phyloP scores from a whole-genome alignment of 1,284 basidiomycete species.

The Fomitopsis schrenkii region DNA sequence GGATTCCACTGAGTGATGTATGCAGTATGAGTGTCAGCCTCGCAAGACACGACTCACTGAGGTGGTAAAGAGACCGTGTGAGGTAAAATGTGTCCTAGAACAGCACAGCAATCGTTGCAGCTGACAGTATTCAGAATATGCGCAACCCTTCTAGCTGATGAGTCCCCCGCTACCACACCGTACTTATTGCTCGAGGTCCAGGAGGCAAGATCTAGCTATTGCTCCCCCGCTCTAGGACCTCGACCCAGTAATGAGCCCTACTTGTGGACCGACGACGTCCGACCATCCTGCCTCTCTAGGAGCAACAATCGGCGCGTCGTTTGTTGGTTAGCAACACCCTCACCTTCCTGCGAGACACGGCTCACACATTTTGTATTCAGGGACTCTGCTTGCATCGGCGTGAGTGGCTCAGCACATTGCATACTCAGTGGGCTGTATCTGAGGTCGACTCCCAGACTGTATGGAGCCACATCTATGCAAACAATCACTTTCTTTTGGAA shows the following conservation, averaged over 20 bases:
- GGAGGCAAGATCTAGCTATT: neutral
- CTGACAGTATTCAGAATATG: neutral
- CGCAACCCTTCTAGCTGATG: neutral
- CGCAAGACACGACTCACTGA: no score
- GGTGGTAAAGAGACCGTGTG: no score
- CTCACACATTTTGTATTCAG: neutral
- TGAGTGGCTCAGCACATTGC: neutral
- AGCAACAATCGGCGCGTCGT: neutral
- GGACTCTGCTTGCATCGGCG: neutral
- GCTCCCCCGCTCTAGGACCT: neutral
- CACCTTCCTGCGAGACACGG: neutral
- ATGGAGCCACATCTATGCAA: slow-evolving; percentile 6
- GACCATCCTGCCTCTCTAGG: neutral
- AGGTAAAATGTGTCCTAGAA: neutral
- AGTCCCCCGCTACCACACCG: neutral
- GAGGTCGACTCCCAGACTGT: slow-evolving; percentile 1
- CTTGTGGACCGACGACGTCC: neutral
- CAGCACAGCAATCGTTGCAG: neutral
- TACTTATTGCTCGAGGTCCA: neutral
- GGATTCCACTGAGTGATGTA: no score
- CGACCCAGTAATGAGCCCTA: neutral
- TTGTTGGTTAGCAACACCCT: neutral
- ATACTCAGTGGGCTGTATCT: neutral
- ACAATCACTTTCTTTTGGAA: slow-evolving; percentile 5
- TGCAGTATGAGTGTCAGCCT: no score